Evolutionary conservation across 2,329 filamentous ascomycete species (phyloP).

Genomic region (Talaromyces marneffei): DNA sequence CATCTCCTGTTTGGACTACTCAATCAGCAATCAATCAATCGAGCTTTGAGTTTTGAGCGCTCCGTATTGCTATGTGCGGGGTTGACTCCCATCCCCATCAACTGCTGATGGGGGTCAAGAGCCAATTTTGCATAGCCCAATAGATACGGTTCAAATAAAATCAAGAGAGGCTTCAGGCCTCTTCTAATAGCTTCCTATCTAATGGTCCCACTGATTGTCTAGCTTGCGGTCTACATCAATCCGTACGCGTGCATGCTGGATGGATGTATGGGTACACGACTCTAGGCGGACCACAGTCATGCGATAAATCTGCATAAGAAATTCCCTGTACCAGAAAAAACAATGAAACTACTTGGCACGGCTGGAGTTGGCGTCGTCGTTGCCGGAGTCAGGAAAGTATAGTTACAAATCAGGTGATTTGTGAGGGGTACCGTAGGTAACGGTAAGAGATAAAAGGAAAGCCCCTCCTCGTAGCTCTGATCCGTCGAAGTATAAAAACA

Average conservation of each 20-base stretch:
- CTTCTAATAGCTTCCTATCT: neutral
- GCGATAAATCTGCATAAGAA: neutral
- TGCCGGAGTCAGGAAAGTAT: neutral
- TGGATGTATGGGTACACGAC: neutral
- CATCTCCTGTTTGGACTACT: neutral
- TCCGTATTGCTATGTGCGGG: neutral
- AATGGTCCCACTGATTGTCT: neutral
- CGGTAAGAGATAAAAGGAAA: neutral
- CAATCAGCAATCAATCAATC: neutral
- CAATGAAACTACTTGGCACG: neutral
- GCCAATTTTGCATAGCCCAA: neutral
- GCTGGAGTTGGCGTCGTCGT: neutral
- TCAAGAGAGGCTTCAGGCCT: neutral
- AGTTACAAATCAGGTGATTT: slow-evolving; percentile 3
- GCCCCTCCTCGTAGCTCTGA: neutral
- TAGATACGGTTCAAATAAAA: neutral
- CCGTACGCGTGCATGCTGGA: neutral
- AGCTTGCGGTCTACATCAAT: neutral
- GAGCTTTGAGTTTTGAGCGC: neutral
- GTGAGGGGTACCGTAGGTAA: too few relatives aligned
- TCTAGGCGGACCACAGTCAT: neutral
- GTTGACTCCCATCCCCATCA: neutral
- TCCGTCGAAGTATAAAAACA: neutral
- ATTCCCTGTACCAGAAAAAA: neutral
- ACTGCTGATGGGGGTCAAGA: neutral